phyloP scores from a whole-genome alignment of 306 rosid species.

The Fragaria nilgerrensis region DNA sequence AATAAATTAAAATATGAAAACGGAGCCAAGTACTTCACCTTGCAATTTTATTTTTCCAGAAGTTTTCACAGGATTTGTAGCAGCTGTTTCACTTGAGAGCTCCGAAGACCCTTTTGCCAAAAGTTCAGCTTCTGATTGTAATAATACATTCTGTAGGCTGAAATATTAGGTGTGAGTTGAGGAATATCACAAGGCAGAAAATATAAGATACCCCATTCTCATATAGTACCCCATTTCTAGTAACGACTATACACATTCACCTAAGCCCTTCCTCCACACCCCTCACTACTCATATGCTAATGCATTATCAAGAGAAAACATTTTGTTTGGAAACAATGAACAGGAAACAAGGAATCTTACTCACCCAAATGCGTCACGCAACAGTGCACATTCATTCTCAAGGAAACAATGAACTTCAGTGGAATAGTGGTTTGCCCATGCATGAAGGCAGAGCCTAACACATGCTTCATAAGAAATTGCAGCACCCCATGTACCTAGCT shows the following conservation, averaged over 20 bases:
- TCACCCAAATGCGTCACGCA: constrained; percentile 42
- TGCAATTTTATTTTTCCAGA: constrained; percentile 34
- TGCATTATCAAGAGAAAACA: neutral
- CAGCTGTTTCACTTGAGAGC: constrained; percentile 21
- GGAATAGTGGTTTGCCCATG: constrained; percentile 24
- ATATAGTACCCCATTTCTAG: neutral
- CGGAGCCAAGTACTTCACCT: constrained; percentile 14
- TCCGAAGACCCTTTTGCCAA: constrained; percentile 24
- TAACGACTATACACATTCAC: neutral
- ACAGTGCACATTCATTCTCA: constrained; percentile 32
- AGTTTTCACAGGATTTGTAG: constrained; percentile 24
- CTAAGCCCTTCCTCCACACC: neutral
- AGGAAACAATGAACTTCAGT: constrained; percentile 32
- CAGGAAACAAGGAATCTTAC: constrained; percentile 3
- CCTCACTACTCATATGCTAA: neutral
- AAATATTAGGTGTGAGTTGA: neutral
- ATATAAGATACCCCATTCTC: neutral
- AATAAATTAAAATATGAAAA: neutral
- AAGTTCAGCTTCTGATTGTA: constrained; percentile 39
- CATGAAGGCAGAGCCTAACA: constrained; percentile 36
- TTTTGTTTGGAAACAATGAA: neutral
- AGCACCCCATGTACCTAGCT: constrained; percentile 32
- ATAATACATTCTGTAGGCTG: constrained; percentile 33
- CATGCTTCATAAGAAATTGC: constrained; percentile 36
- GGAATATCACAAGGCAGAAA: neutral